Conservation (phyloP, 2,329 filamentous ascomycete species). For the Juglanconis juglandina region DNA sequence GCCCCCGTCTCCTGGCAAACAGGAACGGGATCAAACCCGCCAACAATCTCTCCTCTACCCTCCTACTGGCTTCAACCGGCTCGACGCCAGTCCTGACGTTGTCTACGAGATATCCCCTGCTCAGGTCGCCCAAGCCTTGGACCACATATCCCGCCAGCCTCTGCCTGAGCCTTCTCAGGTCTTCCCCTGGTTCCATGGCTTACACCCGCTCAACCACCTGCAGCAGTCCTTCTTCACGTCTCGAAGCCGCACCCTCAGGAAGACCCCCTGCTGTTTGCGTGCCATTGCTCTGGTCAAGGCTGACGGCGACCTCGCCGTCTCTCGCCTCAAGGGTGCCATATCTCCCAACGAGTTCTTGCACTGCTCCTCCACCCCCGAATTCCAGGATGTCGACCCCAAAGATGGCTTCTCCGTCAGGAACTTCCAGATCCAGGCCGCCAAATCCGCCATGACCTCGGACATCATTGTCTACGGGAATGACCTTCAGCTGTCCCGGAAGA, state of each 20-base stretch:
- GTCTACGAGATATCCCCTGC: conserved; percentile 71
- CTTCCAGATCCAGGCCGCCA: conserved; percentile 93
- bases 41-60: conserved; percentile 72
- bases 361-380: conserved; percentile 47
- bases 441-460: conserved; percentile 83
- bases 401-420: conserved; percentile 95
- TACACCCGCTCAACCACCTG: conserved; percentile 83
- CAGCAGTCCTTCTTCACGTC: conserved; percentile 88
- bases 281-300: conserved; percentile 85
- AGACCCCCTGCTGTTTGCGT: conserved; percentile 72
- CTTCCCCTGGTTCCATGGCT: conserved; percentile 93
- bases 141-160: conserved; percentile 73
- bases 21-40: conserved; percentile 47
- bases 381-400: conserved; percentile 78
- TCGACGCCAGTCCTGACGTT: conserved; percentile 51
- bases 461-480: conserved; percentile 88
- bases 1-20: conserved; percentile 62
- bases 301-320: conserved; percentile 69
- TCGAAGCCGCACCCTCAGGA: conserved; percentile 66
- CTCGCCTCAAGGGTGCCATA: conserved; percentile 83
- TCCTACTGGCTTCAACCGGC: conserved; percentile 57
- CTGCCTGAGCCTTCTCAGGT: conserved; percentile 81
- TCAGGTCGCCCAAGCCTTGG: conserved; percentile 68
- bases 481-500: conserved; percentile 54
- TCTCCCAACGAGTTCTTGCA: conserved; percentile 76